These are phyloP conservation scores for Moesziomyces antarcticus DNA, from an alignment of 1,284 basidiomycete genomes.

Conservation along the genomic window DNA sequence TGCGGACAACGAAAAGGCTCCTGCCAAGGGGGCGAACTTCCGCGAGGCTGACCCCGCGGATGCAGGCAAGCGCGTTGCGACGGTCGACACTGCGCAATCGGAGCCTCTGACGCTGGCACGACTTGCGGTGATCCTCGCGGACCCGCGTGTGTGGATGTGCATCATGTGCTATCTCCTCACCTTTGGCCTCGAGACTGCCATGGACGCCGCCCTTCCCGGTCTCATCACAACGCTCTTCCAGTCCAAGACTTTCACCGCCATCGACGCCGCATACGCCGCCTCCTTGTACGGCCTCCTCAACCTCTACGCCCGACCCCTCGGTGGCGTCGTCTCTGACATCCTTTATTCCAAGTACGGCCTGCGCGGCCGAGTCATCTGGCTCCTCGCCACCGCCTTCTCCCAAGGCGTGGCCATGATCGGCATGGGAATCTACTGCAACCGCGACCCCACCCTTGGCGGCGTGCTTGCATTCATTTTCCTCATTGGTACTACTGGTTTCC, in stretches of 20 bases:
- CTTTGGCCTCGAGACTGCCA: slow-evolving; percentile 75
- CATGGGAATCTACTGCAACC: slow-evolving; percentile 71
- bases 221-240: slow-evolving; percentile 71
- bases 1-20: slow-evolving; percentile 46
- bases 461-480: slow-evolving; percentile 60
- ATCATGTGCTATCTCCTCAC: slow-evolving; percentile 71
- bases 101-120: slow-evolving; percentile 70
- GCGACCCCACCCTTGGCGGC: slow-evolving; percentile 45
- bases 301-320: slow-evolving; percentile 72
- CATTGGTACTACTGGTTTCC: slow-evolving; percentile 57
- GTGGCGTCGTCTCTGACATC: slow-evolving; percentile 73
- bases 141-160: slow-evolving; percentile 75
- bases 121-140: slow-evolving; percentile 69
- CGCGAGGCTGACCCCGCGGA: slow-evolving; percentile 58
- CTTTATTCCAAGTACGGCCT: slow-evolving; percentile 72
- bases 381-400: slow-evolving; percentile 70
- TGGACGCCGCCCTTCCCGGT: slow-evolving; percentile 74
- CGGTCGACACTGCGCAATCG: slow-evolving; percentile 72
- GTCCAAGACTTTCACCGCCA: slow-evolving; percentile 70
- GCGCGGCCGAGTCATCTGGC: slow-evolving; percentile 73
- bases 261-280: slow-evolving; percentile 71
- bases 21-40: slow-evolving; percentile 54
- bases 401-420: slow-evolving; percentile 72
- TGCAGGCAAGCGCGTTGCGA: slow-evolving; percentile 24
- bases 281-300: slow-evolving; percentile 73